Percentiles rank a stretch among this genome's conserved stretches.
Evolutionary conservation across 2,329 filamentous ascomycete species (phyloP).

Genomic region (Fusarium temperatum): DNA sequence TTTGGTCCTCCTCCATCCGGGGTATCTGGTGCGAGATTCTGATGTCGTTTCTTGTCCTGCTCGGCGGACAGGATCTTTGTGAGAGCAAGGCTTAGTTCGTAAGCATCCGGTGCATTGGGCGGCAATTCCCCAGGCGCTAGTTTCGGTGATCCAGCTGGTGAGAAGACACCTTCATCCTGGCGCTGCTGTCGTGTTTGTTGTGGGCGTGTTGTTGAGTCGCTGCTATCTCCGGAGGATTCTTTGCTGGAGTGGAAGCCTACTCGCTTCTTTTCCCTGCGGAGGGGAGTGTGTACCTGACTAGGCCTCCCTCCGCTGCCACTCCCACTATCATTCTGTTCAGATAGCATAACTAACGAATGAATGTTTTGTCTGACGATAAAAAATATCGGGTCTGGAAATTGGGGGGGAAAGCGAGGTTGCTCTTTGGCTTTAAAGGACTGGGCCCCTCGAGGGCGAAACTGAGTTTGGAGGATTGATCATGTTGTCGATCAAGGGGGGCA

Average conservation of each 20-base stretch:
- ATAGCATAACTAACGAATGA: constrained; percentile 16
- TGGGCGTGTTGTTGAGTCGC: neutral
- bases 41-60: constrained; percentile 34
- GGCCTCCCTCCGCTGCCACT: constrained; percentile 39
- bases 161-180: constrained; percentile 36
- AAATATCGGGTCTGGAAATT: constrained; percentile 12
- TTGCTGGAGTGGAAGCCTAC: constrained; percentile 51
- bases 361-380: neutral
- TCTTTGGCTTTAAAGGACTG: constrained; percentile 10
- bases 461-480: constrained; percentile 34
- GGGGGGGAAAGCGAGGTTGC: neutral
- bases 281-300: constrained; percentile 45
- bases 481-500: constrained; percentile 26
- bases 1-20: constrained; percentile 32
- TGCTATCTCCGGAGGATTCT: constrained; percentile 30
- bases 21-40: constrained; percentile 11
- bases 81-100: constrained; percentile 50
- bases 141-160: constrained; percentile 42
- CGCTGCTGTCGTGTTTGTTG: constrained; percentile 9
- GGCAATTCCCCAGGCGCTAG: constrained; percentile 40
- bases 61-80: constrained; percentile 51
- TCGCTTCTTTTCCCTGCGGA: constrained; percentile 52
- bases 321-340: constrained; percentile 43
- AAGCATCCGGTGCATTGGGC: constrained; percentile 50
- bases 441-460: constrained; percentile 27